Evolutionary conservation across 2,329 filamentous ascomycete genomes (phyloP).

Genomic region (Huntiella abstrusa): DNA sequence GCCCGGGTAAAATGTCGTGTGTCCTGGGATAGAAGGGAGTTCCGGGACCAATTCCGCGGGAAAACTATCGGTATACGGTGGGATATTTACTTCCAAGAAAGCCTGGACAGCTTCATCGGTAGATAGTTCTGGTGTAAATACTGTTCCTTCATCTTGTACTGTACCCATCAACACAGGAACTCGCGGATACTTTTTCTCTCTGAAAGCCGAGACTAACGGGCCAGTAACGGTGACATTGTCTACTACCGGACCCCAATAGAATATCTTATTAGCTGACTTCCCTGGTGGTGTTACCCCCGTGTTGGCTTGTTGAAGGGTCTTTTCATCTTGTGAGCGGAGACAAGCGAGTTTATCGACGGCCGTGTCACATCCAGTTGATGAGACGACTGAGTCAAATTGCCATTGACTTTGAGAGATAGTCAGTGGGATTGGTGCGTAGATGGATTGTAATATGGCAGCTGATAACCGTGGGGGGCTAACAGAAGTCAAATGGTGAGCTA

Average conservation of each 20-base stretch:
- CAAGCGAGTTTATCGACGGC: conserved; percentile 21
- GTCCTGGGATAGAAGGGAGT: conserved; percentile 19
- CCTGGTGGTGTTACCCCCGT: conserved; percentile 22
- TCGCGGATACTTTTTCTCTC: conserved; percentile 21
- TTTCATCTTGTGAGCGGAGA: conserved; percentile 20
- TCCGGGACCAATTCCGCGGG: conserved; percentile 27
- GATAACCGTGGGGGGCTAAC: conserved; percentile 28
- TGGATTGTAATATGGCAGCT: conserved; percentile 27
- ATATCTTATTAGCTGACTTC: conserved; percentile 19
- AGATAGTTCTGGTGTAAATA: conserved; percentile 14
- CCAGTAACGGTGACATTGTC: conserved; percentile 28
- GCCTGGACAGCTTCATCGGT: neutral
- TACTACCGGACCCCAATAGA: conserved; percentile 32
- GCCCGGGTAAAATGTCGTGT: conserved; percentile 26
- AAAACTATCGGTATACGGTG: conserved; percentile 24
- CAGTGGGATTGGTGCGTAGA: conserved; percentile 31
- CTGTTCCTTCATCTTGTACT: conserved; percentile 20
- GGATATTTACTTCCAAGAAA: neutral
- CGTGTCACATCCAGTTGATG: conserved; percentile 20
- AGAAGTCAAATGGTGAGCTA: conserved; percentile 30
- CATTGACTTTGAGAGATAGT: conserved; percentile 26
- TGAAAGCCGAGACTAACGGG: conserved; percentile 23
- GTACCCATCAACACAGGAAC: conserved; percentile 28
- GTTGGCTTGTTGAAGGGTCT: conserved; percentile 24
- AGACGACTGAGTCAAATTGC: conserved; percentile 24